Evolutionary conservation across 495 filamentous ascomycete species (phyloP), one percentile per base, ranked within the genome.

Genomic region (Diplogelasinospora grovesii): DNA sequence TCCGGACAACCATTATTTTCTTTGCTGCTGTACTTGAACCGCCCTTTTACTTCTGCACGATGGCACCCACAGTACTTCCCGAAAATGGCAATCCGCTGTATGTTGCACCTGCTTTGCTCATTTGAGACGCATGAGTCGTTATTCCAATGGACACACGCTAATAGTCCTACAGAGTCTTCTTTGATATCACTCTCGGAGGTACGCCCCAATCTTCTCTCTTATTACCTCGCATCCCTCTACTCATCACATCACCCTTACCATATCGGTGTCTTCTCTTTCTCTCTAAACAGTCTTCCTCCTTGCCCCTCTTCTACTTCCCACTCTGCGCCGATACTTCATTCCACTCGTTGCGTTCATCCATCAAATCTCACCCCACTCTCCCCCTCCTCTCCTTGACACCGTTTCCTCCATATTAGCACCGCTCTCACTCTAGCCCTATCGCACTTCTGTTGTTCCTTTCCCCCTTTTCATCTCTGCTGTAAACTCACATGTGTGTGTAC

Each of bases 171-270:
- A 77, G 73, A 23, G 87, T 94, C 34, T 98, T 98, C 64, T 95
- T 98, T 57, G 92, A 98, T 65, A 76, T 98, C 36, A 79, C 88
- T 5, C 69, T 98, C 22, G 88, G 86, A 63, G 89, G 90, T 93
- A 73, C 62, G 75, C 65, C 8, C 9, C 8, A 31, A 8, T 3
- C 13, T 11, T 20, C n/a, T 22, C 10, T 36, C 10, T 4, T 3
- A 20, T 22, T 22, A 28, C 9, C 1, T 20, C 3, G 10, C 14
- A 10, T 33, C 20, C 13, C 38, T 50, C 29, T 11, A 19, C 23
- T 31, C 43, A 15, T 26, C 21, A 23, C 15, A 25, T 16, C 36
- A 25, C 22, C 31, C 41, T 22, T 21, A 6, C 6, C 26, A 36
- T 20, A 11, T 11, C 18, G 22, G 38, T 21, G n/a, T n/a, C n/a